phyloP scores from a whole-genome alignment of 2,329 filamentous ascomycete species.

The Neobulgaria alba region DNA sequence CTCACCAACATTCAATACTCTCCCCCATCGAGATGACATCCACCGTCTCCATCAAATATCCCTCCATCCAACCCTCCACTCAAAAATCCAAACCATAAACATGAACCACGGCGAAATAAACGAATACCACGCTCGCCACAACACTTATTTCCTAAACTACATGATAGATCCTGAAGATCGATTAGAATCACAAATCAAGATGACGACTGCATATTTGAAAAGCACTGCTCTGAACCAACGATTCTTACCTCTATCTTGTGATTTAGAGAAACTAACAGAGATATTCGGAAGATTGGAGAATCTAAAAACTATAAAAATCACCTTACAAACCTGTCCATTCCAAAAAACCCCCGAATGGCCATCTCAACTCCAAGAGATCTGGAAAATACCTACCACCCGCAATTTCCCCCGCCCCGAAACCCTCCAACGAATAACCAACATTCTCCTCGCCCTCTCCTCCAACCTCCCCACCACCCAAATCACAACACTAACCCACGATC shows the following conservation, averaged over 20 bases:
- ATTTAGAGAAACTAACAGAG: constrained; percentile 8
- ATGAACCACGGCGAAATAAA: constrained; percentile 25
- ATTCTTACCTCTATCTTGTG: constrained; percentile 17
- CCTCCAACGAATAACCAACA: constrained; percentile 16
- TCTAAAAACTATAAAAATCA: constrained; percentile 18
- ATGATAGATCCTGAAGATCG: constrained; percentile 21
- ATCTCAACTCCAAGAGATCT: constrained; percentile 17
- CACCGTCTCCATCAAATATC: constrained; percentile 17
- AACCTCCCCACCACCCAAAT: constrained; percentile 9
- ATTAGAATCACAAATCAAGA: constrained; percentile 23
- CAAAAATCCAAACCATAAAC: constrained; percentile 13
- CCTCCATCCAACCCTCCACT: constrained; percentile 17
- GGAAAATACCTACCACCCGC: constrained; percentile 21
- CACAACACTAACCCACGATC: constrained; percentile 19
- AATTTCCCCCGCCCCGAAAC: constrained; percentile 16
- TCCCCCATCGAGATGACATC: constrained; percentile 19
- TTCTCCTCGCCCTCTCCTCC: constrained; percentile 12
- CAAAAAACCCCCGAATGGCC: constrained; percentile 6
- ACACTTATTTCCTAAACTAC: constrained; percentile 24
- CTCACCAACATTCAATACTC: constrained; percentile 11
- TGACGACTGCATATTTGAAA: constrained; percentile 25
- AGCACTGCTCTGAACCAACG: constrained; percentile 25
- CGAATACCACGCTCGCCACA: constrained; percentile 25
- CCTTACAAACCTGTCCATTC: constrained; percentile 17
- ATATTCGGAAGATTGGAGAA: constrained; percentile 16